A percentile compares a stretch with the other conserved stretches of the same genome.
Conservation (phyloP, 1,284 basidiomycete genomes). For the Peniophora sp. region DNA sequence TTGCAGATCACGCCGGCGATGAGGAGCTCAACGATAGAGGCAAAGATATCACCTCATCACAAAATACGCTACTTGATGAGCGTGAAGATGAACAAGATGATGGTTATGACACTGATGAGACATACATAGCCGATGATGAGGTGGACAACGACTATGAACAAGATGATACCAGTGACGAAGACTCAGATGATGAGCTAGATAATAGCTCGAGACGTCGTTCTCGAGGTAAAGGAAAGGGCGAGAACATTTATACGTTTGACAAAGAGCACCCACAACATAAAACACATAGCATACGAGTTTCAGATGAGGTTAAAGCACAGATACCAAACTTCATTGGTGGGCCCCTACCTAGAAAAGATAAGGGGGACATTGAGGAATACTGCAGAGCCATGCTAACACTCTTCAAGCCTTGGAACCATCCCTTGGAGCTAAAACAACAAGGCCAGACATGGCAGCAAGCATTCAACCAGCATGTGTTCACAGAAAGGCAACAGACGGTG, state of each 20-base stretch:
- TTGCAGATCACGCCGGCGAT: too few relatives aligned
- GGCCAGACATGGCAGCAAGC: not conserved
- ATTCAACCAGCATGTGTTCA: not conserved
- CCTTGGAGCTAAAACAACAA: not conserved
- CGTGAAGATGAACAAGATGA: not conserved
- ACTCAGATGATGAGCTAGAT: not conserved
- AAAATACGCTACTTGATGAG: too few relatives aligned
- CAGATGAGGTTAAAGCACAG: slow-evolving; percentile 1
- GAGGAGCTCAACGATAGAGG: too few relatives aligned
- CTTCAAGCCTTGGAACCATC: not conserved
- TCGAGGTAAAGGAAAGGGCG: too few relatives aligned
- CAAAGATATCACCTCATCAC: too few relatives aligned
- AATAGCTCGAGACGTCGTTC: not conserved
- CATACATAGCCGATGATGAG: not conserved
- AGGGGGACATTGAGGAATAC: slow-evolving; percentile 15
- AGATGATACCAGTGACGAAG: not conserved
- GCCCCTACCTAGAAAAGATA: slow-evolving; percentile 10
- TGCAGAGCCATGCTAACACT: slow-evolving; percentile 3
- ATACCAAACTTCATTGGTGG: slow-evolving; percentile 13
- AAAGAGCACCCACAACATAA: slow-evolving; percentile 8
- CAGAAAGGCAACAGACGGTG: not conserved
- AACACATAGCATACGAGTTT: slow-evolving; percentile 7
- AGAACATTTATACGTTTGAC: not conserved
- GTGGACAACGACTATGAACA: not conserved
- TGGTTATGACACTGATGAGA: not conserved